Evolutionary conservation across 129 eudicot species (phyloP).

Genomic region (Pulicaria dysenterica): DNA sequence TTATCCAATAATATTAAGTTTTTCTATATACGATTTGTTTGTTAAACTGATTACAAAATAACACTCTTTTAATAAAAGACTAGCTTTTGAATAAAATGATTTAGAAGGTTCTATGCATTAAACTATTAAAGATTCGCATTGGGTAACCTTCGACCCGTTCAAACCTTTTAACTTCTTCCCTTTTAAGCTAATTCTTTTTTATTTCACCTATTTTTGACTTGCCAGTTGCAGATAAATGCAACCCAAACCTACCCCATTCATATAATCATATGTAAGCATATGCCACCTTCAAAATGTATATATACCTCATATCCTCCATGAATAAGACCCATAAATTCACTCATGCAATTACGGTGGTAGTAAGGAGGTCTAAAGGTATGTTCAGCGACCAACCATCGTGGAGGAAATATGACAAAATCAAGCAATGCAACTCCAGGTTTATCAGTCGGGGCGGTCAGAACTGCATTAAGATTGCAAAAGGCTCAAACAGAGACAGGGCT

Average conservation of each 20-base stretch:
- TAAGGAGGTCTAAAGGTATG: slow-evolving; percentile 98
- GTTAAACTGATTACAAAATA: neutral
- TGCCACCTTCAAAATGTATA: neutral
- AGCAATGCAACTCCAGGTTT: slow-evolving; percentile 98
- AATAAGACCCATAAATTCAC: slow-evolving; percentile 98
- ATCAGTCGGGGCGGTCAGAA: slow-evolving; percentile 92
- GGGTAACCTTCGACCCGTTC: neutral
- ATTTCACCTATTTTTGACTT: neutral
- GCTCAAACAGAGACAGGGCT: neutral
- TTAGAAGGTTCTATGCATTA: neutral
- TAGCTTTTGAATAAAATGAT: neutral
- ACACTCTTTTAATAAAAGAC: neutral
- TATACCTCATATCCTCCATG: slow-evolving; percentile 95
- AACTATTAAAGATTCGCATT: neutral
- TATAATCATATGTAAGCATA: no score
- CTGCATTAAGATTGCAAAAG: slow-evolving; percentile 49
- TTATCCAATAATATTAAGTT: neutral
- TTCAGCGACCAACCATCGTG: slow-evolving; percentile 98
- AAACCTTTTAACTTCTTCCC: neutral
- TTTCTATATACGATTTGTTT: neutral
- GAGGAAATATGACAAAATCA: slow-evolving; percentile 99
- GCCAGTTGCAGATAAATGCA: no score
- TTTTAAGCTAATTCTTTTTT: neutral
- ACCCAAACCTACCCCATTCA: no score
- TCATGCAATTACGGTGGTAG: slow-evolving; percentile 99